Conservation (phyloP, 768 basidiomycete species). For the Serendipita vermifera region DNA sequence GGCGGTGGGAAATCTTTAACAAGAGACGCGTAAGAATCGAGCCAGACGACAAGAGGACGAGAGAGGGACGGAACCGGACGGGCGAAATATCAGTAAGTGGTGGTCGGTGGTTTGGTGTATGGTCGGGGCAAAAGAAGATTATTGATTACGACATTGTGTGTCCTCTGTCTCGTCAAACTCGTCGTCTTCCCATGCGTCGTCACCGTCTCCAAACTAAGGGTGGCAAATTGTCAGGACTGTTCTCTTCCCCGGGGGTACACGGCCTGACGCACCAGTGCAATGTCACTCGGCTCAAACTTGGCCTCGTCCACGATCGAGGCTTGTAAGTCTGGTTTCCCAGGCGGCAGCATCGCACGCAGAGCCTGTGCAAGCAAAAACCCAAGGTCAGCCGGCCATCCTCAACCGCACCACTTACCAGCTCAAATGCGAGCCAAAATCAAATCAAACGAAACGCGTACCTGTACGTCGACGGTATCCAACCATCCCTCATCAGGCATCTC, state of each 20-base stretch:
- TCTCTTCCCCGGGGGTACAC: constrained; percentile 57
- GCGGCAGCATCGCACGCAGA: constrained; percentile 53
- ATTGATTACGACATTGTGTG: constrained; percentile 9
- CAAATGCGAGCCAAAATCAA: background rate
- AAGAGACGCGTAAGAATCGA: no score
- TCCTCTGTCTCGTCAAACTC: constrained; percentile 44
- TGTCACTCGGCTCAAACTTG: constrained; percentile 60
- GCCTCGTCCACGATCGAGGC: constrained; percentile 60
- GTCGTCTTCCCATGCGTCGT: constrained; percentile 52
- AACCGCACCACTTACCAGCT: background rate
- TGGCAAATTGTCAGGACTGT: constrained; percentile 67
- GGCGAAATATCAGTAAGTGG: no score
- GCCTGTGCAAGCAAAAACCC: constrained; percentile 29
- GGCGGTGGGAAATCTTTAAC: no score
- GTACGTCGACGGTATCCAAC: constrained; percentile 49
- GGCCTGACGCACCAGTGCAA: constrained; percentile 73
- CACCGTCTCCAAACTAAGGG: constrained; percentile 55
- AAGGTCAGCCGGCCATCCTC: background rate
- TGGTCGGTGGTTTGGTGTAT: background rate
- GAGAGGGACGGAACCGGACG: no score
- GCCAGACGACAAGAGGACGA: no score
- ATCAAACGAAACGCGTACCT: constrained; percentile 29
- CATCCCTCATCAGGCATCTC: constrained; percentile 81
- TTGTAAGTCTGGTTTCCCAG: constrained; percentile 56
- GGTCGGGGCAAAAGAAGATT: background rate